Percentiles rank a stretch among this genome's conserved stretches.
Conservation (phyloP, 202 grass and related monocot genomes). For the Schoenoplectus tabernaemontani region DNA sequence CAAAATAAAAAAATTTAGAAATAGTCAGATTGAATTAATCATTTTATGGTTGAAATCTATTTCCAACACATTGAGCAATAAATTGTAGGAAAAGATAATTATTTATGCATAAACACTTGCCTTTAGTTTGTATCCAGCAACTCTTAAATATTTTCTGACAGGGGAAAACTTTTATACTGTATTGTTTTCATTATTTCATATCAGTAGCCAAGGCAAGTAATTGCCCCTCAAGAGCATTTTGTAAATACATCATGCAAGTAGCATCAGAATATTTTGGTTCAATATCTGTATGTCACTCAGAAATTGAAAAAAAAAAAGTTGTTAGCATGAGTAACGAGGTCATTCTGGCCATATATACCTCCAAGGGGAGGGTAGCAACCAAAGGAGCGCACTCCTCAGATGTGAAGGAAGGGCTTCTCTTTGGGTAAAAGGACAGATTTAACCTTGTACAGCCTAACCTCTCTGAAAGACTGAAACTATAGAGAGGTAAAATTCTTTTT, state of each 20-base stretch:
- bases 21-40: neutral
- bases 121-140: neutral
- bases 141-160: neutral
- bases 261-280: neutral
- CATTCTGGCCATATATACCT: conserved; percentile 37
- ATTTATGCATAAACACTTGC: neutral
- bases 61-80: neutral
- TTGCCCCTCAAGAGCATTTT: neutral
- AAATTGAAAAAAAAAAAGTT: neutral
- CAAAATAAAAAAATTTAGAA: neutral
- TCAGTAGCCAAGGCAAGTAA: neutral
- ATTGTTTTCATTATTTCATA: neutral
- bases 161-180: neutral
- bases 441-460: conserved; percentile 85
- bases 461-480: conserved; percentile 76
- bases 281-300: neutral
- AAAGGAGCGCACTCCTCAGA: conserved; percentile 62
- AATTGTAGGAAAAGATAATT: neutral
- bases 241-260: neutral
- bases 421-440: conserved; percentile 70
- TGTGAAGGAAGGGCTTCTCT: conserved; percentile 60
- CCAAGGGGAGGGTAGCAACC: conserved; percentile 77
- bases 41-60: neutral
- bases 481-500: conserved; percentile 79
- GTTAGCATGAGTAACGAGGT: neutral